phyloP scores from a whole-genome alignment of 805 yeast species.

The Starmera amethionina region DNA sequence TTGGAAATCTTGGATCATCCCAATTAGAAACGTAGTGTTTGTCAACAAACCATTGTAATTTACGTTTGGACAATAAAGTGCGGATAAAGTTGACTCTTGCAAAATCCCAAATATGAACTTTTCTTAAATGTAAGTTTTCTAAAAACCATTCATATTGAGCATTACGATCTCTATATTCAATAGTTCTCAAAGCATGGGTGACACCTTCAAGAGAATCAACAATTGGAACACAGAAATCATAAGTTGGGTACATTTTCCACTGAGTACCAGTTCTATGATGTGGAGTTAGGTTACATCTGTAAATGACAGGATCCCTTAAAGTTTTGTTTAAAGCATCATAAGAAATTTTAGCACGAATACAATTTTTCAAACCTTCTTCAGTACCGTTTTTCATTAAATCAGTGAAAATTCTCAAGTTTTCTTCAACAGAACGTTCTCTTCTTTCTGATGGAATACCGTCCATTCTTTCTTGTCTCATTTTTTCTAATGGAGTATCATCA shows the following conservation, averaged over 20 bases:
- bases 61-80: slow-evolving; percentile 92
- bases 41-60: slow-evolving; percentile 98
- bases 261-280: slow-evolving; percentile 90
- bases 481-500: slow-evolving; percentile 90
- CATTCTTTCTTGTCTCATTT: slow-evolving; percentile 98
- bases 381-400: slow-evolving; percentile 93
- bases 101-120: slow-evolving; percentile 96
- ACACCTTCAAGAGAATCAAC: slow-evolving; percentile 96
- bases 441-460: slow-evolving; percentile 90
- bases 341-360: slow-evolving; percentile 95
- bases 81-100: slow-evolving; percentile 95
- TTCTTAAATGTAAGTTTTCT: slow-evolving; percentile 69
- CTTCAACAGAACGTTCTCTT: slow-evolving; percentile 90
- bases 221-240: slow-evolving; percentile 97
- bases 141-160: slow-evolving; percentile 97
- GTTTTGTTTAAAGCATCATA: slow-evolving; percentile 88
- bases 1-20: slow-evolving; percentile 99
- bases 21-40: slow-evolving; percentile 79
- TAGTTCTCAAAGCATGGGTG: slow-evolving; percentile 95
- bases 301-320: slow-evolving; percentile 94
- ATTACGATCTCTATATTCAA: slow-evolving; percentile 97
- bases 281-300: slow-evolving; percentile 95
- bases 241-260: slow-evolving; percentile 98
- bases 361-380: slow-evolving; percentile 83
- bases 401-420: slow-evolving; percentile 75